Evolutionary conservation across 192 early-diverging fungal species (phyloP).

Genomic region (Dissophora ornata): DNA sequence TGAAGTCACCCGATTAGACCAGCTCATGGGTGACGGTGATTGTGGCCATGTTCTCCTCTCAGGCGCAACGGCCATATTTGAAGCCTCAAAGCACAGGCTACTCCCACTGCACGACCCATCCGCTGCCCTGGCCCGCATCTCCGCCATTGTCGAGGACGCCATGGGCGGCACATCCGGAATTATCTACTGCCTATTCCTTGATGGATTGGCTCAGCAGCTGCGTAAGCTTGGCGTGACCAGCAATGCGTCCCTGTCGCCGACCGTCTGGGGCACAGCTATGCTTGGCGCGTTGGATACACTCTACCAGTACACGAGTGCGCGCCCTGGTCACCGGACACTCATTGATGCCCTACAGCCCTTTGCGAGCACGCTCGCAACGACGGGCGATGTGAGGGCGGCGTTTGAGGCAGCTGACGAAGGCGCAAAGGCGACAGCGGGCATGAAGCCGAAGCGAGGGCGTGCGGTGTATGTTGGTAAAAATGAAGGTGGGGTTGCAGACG

Average conservation of each 20-base stretch:
- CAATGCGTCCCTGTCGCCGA: conserved; percentile 21
- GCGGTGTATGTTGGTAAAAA: conserved; percentile 70
- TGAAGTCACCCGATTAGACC: conserved; percentile 75
- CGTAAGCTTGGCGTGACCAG: conserved; percentile 29
- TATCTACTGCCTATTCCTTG: conserved; percentile 82
- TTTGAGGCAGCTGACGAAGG: conserved; percentile 65
- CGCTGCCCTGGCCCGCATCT: conserved; percentile 66
- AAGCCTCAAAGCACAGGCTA: conserved; percentile 51
- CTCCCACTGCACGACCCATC: conserved; percentile 63
- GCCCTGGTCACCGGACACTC: conserved; percentile 78
- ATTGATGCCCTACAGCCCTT: conserved; percentile 80
- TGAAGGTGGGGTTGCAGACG: conserved; percentile 58
- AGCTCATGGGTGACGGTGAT: conserved; percentile 86
- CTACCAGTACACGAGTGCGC: conserved; percentile 73
- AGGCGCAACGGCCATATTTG: conserved; percentile 71
- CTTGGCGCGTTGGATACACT: conserved; percentile 69
- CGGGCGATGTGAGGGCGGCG: conserved; percentile 59
- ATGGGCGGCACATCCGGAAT: conserved; percentile 87
- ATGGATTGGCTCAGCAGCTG: conserved; percentile 68
- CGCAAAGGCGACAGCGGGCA: conserved; percentile 61
- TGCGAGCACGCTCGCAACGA: conserved; percentile 57
- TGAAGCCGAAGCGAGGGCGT: conserved; percentile 73
- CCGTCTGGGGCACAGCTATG: conserved; percentile 64
- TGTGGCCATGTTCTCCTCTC: conserved; percentile 78
- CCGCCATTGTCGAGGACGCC: conserved; percentile 72